Percentiles rank a stretch among this genome's conserved stretches.
phyloP scores from a whole-genome alignment of 176 grass and related monocot genomes.

The Oryza officinalis region DNA sequence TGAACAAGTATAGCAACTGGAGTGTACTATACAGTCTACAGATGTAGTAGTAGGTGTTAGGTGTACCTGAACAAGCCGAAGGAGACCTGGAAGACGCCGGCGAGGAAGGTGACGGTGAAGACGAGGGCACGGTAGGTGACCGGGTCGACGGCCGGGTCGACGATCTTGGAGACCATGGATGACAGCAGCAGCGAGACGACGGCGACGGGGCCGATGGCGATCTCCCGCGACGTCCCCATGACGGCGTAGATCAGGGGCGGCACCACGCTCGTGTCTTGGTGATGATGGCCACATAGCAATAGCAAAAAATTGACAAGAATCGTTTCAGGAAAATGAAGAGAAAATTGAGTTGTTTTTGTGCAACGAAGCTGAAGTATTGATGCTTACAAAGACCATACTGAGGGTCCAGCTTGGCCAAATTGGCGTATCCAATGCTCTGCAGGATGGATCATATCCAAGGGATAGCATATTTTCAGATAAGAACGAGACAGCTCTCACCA shows the following conservation, averaged over 20 bases:
- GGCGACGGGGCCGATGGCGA: slow-evolving; percentile 89
- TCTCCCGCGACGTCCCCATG: slow-evolving; percentile 88
- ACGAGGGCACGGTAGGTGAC: slow-evolving; percentile 62
- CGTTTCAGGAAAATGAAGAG: not conserved
- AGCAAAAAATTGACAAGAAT: not conserved
- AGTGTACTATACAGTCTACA: no score
- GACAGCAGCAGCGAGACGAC: slow-evolving; percentile 94
- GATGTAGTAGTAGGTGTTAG: not conserved
- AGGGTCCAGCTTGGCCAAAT: slow-evolving; percentile 80
- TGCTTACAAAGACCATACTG: slow-evolving; percentile 98
- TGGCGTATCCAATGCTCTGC: slow-evolving; percentile 99
- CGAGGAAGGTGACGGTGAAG: slow-evolving; percentile 88
- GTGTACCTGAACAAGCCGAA: slow-evolving; percentile 83
- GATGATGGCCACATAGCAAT: slow-evolving; percentile 16
- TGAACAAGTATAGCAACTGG: no score
- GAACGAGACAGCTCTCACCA: not conserved
- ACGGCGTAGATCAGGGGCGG: slow-evolving; percentile 90
- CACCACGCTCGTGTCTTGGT: slow-evolving; percentile 90
- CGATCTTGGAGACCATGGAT: slow-evolving; percentile 83
- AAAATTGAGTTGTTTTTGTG: not conserved
- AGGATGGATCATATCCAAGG: slow-evolving; percentile 22
- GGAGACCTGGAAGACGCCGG: slow-evolving; percentile 78
- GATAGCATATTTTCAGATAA: not conserved
- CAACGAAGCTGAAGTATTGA: not conserved
- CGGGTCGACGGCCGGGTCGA: slow-evolving; percentile 71